Conservation (phyloP, 139 green algal species). For the Micromonas pusilla region DNA sequence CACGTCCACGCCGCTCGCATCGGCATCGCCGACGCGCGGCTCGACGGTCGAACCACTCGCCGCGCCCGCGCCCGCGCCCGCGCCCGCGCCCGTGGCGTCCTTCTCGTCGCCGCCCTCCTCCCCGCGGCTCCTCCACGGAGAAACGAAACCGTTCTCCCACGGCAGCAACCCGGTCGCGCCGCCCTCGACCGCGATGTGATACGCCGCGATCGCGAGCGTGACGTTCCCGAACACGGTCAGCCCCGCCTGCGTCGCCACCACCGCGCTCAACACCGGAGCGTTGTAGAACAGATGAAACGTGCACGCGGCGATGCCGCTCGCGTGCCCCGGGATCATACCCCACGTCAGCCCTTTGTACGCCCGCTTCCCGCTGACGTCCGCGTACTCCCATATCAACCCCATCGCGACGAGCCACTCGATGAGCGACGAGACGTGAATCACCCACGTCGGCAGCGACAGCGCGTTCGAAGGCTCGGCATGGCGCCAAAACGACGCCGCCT, state of each 20-base stretch:
- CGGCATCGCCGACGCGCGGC: neutral
- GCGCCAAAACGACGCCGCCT: neutral
- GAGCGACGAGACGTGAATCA: conserved; percentile 73
- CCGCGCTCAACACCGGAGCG: conserved; percentile 49
- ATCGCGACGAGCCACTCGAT: conserved; percentile 77
- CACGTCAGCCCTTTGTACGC: conserved; percentile 81
- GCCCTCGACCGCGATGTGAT: conserved; percentile 7
- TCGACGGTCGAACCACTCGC: neutral
- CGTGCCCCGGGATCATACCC: conserved; percentile 80
- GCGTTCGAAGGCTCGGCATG: conserved; percentile 77
- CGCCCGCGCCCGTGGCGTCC: neutral
- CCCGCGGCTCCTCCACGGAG: neutral
- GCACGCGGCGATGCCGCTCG: conserved; percentile 72
- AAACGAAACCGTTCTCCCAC: neutral
- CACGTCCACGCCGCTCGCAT: too few species aligned
- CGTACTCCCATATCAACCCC: conserved; percentile 79
- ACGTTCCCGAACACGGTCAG: conserved; percentile 26
- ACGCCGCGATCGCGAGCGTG: conserved; percentile 28
- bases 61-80: too few species aligned
- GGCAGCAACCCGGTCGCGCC: neutral
- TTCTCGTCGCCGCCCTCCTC: too few species aligned
- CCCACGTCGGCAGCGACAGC: conserved; percentile 86
- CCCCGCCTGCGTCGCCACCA: conserved; percentile 54
- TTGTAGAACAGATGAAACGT: conserved; percentile 96
- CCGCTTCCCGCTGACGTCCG: conserved; percentile 24